phyloP scores from a whole-genome alignment of 768 basidiomycete genomes.

The Galerina sulciceps region DNA sequence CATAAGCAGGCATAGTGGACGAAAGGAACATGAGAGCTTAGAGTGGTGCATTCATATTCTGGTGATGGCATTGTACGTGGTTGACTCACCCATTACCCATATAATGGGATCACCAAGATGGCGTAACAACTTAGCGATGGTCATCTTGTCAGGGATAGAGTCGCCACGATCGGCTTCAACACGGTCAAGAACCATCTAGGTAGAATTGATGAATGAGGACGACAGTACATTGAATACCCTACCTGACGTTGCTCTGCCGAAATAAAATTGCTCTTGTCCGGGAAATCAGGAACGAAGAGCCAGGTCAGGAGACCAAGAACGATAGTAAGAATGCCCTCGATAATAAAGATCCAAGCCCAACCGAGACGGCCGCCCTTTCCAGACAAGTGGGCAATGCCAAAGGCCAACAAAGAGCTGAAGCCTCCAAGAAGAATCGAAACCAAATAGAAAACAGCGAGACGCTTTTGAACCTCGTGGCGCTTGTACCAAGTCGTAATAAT shows the following conservation, averaged over 20 bases:
- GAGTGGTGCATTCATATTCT: background rate
- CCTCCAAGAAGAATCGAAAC: conserved; percentile 19
- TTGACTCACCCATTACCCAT: conserved; percentile 35
- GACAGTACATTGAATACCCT: background rate
- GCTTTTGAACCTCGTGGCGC: conserved; percentile 47
- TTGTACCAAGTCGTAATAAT: conserved; percentile 48
- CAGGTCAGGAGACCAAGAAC: conserved; percentile 31
- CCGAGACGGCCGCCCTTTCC: conserved; percentile 31
- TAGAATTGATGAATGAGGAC: background rate
- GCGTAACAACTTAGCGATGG: conserved; percentile 27
- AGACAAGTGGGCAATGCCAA: conserved; percentile 29
- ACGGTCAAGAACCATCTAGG: conserved; percentile 34
- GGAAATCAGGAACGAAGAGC: conserved; percentile 39
- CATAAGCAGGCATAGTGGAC: conserved; percentile 21
- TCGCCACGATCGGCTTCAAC: conserved; percentile 44
- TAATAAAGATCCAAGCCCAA: conserved; percentile 41
- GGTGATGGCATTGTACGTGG: background rate
- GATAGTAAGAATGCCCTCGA: conserved; percentile 36
- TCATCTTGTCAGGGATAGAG: conserved; percentile 38
- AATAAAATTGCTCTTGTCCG: conserved; percentile 37
- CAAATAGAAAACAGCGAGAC: conserved; percentile 26
- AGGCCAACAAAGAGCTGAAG: conserved; percentile 27
- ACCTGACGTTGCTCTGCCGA: conserved; percentile 38
- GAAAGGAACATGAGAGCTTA: conserved; percentile 42
- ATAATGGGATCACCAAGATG: conserved; percentile 41